Evolutionary conservation across 495 filamentous ascomycete species (phyloP), one percentile per base, ranked within the genome.

Genomic region (Penicillium crystallinum): DNA sequence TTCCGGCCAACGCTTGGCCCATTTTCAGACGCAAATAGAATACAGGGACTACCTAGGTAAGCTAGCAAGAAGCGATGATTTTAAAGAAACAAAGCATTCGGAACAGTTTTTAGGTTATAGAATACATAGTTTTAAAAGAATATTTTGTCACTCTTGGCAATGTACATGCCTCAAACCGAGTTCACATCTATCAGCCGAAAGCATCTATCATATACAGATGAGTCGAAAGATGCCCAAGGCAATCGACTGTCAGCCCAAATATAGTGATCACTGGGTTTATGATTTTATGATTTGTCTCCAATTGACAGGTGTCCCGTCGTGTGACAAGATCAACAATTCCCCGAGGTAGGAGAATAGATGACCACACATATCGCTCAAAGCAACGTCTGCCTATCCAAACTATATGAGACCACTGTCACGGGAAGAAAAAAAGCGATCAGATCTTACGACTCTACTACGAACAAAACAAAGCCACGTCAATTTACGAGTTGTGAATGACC

Each of bases 401-500:
- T 23, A 38, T n/a, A 47, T 34, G 12, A 27, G 19, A 39, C 21
- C 1, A 25, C 10, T 31, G 22, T 63, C 57, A 64, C 58, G 46
- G 56, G 54, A 31, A 30, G 12, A 42, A 1, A 21, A 31, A 3
- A n/a, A 30, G 10, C 12, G 4, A 23, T 15, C 4, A 30, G 36
- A 37, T 31, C 8, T 30, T 31, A 19, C 29, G 44, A 53, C 19
- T 37, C 14, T 17, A 15, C 34, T 27, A 31, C 48, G 18, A 60
- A 63, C 54, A 27, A 46, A 56, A 49, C 12, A 41, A 34, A 44
- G 60, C 60, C 62, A 63, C 62, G 62, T 61, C 62, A 63, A 65
- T 56, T 10, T 21, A 30, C 18, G 12, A 15, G 46, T 58, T 61
- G 60, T 65, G 59, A 65, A 46, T 47, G 52, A 17, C 10, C 25